Base-by-base conservation (phyloP, 2,329 filamentous ascomycete genomes). In the Sporothrix brasiliensis region DNA sequence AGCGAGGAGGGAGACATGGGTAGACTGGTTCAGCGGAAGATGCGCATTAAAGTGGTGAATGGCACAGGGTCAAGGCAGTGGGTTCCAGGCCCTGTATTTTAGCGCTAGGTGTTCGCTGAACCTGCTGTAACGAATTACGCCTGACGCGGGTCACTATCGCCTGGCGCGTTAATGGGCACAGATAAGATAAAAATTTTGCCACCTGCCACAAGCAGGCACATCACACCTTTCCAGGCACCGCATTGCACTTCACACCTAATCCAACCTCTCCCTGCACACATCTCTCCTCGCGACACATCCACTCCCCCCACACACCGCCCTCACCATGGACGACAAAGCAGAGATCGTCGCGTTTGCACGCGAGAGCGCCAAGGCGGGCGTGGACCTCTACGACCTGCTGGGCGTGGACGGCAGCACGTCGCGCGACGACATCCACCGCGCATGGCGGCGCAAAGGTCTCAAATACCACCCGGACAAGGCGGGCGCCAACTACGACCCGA, bases 401-500 rank as follows among this genome's bases (percentile, higher is more conserved):
- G 86, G 86, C 69, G 84, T 95, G 66, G 83, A 88, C 70, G 83
- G 88, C 24, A 85, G 89, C 21, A 87, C 90, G 0, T 81, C 85
- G 24, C 89, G 91, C 70, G 82, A 88, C n/a, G 91, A 93, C 73
- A 90, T 97, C 76, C 90, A 92, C 73, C 89, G 91, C 74, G 93
- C 92, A 58, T 97, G 94, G 84, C 88, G 93, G 76, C 89, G 90
- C 41, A 93, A 93, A 3, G 78, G 77, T 1, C 84, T 97, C n/a
- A 93, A 92, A 77, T 93, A 94, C 83, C 94, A 98, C 79, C 94
- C 94, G 0, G 94, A 98, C 85, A 97, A 97, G 81, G 89, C 94
- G 69, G 87, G 89, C 73, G 88, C 87, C 68, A 82, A 85, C 50
- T 92, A 91, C 75, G 92, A 95, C 74, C 85, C 92, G 60, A 89